Percentiles rank a stretch among this genome's conserved stretches.
Conservation (phyloP, 352 stramenopile species). For the Phytophthora pini region DNA sequence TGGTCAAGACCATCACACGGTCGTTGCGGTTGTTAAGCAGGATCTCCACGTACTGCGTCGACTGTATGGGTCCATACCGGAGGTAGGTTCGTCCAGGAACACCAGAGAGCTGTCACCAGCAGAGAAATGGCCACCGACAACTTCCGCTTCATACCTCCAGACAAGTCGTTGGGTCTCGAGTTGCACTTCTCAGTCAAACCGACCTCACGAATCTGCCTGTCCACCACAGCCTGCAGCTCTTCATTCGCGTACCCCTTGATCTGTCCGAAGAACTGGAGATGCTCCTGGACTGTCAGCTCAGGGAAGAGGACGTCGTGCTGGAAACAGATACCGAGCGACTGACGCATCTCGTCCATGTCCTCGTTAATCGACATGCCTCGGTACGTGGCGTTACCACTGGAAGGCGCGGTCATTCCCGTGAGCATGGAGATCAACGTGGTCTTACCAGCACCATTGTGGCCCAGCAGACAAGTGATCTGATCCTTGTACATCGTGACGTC, state of each 20-base stretch:
- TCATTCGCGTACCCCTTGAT: conserved; percentile 59
- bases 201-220: conserved; percentile 54
- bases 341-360: conserved; percentile 78
- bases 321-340: conserved; percentile 77
- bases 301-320: conserved; percentile 81
- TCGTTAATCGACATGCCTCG: conserved; percentile 67
- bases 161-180: conserved; percentile 58
- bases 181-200: conserved; percentile 62
- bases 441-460: conserved; percentile 84
- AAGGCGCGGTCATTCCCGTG: conserved; percentile 61
- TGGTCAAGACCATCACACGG: conserved; percentile 87
- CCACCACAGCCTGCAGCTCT: conserved; percentile 35
- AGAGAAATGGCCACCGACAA: conserved; percentile 89
- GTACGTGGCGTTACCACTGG: conserved; percentile 60
- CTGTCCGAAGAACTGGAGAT: conserved; percentile 68
- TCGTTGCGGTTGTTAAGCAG: conserved; percentile 59
- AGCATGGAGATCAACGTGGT: conserved; percentile 84
- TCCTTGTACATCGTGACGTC: conserved; percentile 80
- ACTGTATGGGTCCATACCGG: conserved; percentile 95
- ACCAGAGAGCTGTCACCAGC: conserved; percentile 81
- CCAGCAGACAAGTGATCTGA: conserved; percentile 81
- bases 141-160: conserved; percentile 91
- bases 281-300: conserved; percentile 73
- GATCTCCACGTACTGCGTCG: conserved; percentile 92
- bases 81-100: conserved; percentile 92